A percentile compares a stretch with the other conserved stretches of the same genome.
Conservation (phyloP, 2,329 filamentous ascomycete species). For the Botryotinia convoluta region DNA sequence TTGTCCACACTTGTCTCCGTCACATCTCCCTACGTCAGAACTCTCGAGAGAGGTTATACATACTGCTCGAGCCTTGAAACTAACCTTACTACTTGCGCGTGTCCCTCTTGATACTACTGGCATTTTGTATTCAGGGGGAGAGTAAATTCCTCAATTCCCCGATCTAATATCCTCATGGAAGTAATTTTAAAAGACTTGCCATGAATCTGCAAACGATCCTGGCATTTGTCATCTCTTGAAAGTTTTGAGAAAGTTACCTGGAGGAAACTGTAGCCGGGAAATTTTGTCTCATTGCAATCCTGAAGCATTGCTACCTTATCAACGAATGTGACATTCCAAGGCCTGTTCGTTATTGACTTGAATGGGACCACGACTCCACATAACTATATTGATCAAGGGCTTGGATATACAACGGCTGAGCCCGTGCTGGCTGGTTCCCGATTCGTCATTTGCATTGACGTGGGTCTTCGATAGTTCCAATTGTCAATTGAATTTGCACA, state of each 20-base stretch:
- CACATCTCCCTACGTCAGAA: not conserved
- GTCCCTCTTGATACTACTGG: not conserved
- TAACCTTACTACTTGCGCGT: not conserved
- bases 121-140: not conserved
- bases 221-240: not conserved
- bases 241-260: too few relatives aligned
- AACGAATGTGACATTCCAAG: not conserved
- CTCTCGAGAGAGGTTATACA: not conserved
- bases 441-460: not conserved
- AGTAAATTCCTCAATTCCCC: not conserved
- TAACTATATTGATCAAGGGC: not conserved
- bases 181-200: not conserved
- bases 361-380: not conserved
- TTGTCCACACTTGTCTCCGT: not conserved
- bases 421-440: not conserved
- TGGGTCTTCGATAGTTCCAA: not conserved
- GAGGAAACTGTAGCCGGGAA: not conserved
- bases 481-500: not conserved
- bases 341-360: not conserved
- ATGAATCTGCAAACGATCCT: not conserved
- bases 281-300: not conserved
- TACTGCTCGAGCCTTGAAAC: not conserved
- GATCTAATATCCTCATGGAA: not conserved
- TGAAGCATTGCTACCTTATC: constrained; percentile 1
- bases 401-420: constrained; percentile 4